Percentiles rank a stretch among this genome's conserved stretches.
These are phyloP conservation scores for Cryptococcus neoformans DNA, from an alignment of 1,284 basidiomycete genomes.

Conservation along the genomic window DNA sequence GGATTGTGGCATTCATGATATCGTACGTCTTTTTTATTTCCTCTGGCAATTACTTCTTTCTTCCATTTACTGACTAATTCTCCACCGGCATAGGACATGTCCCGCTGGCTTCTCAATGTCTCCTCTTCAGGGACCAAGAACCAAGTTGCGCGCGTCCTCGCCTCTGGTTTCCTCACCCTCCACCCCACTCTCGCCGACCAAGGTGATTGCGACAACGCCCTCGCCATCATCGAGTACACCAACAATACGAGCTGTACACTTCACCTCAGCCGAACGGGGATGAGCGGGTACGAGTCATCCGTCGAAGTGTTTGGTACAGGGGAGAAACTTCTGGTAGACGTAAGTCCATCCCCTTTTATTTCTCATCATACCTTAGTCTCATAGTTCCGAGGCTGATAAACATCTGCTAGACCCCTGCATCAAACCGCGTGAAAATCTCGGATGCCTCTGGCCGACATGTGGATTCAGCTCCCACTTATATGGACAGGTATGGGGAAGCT, in stretches of 20 bases:
- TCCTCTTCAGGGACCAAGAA: background rate
- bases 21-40: background rate
- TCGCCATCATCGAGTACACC: slow-evolving; percentile 16
- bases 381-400: too few species aligned
- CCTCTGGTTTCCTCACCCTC: slow-evolving; percentile 11
- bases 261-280: slow-evolving; percentile 15
- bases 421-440: too few species aligned
- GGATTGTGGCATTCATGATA: slow-evolving; percentile 28
- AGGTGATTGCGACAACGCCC: slow-evolving; percentile 22
- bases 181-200: slow-evolving; percentile 16
- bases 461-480: slow-evolving; percentile 9
- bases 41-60: background rate
- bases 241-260: slow-evolving; percentile 14
- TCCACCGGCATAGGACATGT: slow-evolving; percentile 1
- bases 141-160: slow-evolving; percentile 7
- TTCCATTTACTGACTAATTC: background rate
- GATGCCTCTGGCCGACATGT: too few species aligned
- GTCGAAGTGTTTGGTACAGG: slow-evolving; percentile 14
- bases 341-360: too few species aligned
- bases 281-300: slow-evolving; percentile 13
- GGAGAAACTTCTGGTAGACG: background rate
- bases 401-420: too few species aligned
- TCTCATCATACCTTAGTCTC: too few species aligned
- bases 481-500: slow-evolving; percentile 22
- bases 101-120: slow-evolving; percentile 17